phyloP scores from a whole-genome alignment of 2,329 filamentous ascomycete species.

The Talaromyces sp. region DNA sequence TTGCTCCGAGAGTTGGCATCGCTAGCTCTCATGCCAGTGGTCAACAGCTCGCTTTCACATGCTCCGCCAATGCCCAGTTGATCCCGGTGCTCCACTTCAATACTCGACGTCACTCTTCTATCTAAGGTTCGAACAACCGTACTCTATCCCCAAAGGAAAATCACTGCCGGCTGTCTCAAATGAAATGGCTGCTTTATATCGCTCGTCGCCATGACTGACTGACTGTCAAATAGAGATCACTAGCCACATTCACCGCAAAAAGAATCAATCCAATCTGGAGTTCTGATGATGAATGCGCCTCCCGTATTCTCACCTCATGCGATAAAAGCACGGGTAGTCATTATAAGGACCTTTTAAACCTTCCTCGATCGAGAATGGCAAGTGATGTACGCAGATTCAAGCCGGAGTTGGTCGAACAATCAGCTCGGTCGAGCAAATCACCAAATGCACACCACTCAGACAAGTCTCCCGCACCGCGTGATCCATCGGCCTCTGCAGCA shows the following conservation, averaged over 20 bases:
- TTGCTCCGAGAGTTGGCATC: background rate
- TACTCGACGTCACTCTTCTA: background rate
- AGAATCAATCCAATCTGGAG: background rate
- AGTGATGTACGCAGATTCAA: conserved; percentile 27
- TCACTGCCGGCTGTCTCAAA: background rate
- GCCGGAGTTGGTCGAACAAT: conserved; percentile 34
- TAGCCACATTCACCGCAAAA: background rate
- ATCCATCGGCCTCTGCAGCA: background rate
- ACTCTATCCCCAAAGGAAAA: background rate
- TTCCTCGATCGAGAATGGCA: conserved; percentile 7
- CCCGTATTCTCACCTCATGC: background rate
- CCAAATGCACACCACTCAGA: background rate
- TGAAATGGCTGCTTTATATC: background rate
- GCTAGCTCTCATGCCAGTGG: background rate
- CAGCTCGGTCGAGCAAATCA: conserved; percentile 27
- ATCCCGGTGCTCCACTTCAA: background rate
- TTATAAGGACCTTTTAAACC: background rate
- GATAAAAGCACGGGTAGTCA: background rate
- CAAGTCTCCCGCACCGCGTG: conserved; percentile 11
- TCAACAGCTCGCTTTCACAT: background rate
- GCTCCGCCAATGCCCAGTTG: background rate
- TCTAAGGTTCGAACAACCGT: background rate
- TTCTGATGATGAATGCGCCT: conserved; percentile 1
- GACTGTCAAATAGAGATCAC: background rate
- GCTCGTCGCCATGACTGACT: background rate